A percentile compares a stretch with the other conserved stretches of the same genome.
These are phyloP conservation scores for Neurospora sp. DNA, from an alignment of 2,329 filamentous ascomycete species.

Conservation along the genomic window DNA sequence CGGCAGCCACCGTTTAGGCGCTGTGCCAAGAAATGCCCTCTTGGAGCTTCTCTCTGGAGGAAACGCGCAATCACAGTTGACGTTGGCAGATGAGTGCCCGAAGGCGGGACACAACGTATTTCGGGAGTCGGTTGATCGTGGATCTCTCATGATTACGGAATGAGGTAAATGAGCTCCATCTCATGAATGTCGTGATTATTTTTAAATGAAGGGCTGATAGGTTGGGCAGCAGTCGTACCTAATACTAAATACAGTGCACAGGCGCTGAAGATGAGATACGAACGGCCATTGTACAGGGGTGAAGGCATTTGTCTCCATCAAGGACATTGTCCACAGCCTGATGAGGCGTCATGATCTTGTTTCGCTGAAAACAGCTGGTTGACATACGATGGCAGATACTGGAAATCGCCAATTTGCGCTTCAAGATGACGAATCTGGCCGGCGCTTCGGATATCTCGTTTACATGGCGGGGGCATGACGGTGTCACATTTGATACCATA, in stretches of 20 bases:
- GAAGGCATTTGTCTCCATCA: background rate
- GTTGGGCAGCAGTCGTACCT: background rate
- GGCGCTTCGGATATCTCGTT: background rate
- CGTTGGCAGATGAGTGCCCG: background rate
- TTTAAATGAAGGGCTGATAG: background rate
- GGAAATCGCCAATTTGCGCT: background rate
- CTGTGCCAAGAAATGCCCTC: background rate
- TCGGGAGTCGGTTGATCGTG: background rate
- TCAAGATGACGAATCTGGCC: background rate
- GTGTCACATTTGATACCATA: background rate
- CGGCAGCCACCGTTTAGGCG: background rate
- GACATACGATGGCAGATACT: background rate
- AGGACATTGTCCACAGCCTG: background rate
- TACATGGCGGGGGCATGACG: background rate
- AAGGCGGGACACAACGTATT: background rate
- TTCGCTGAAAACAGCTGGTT: background rate
- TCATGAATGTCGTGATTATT: background rate
- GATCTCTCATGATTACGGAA: background rate
- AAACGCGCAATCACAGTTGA: background rate
- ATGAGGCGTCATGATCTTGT: background rate
- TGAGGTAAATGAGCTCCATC: background rate
- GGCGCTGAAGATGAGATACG: background rate
- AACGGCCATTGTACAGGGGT: background rate
- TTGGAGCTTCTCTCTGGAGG: background rate
- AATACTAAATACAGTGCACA: background rate